These are phyloP conservation scores for Eimeria acervulina DNA, from an alignment of 169 alveolate genomes.

Conservation along the genomic window DNA sequence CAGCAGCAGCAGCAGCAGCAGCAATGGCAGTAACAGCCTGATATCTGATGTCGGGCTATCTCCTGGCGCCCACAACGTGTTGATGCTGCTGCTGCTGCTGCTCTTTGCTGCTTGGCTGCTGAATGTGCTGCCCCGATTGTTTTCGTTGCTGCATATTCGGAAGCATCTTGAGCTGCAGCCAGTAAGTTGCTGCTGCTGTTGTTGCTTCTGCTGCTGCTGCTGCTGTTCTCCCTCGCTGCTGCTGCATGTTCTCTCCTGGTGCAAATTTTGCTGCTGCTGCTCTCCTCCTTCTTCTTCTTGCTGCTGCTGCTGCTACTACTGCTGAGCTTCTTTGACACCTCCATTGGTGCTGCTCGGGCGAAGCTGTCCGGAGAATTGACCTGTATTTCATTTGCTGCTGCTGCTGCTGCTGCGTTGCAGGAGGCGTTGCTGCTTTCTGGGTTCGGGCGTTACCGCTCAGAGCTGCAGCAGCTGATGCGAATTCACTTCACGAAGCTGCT, in stretches of 20 bases:
- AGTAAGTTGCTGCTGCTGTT: background rate
- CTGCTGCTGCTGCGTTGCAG: background rate
- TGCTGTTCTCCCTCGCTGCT: background rate
- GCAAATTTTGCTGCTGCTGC: background rate
- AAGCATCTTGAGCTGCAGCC: background rate
- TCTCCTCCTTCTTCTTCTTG: too few species aligned
- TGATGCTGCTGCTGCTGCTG: constrained; percentile 28
- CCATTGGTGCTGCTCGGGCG: too few species aligned
- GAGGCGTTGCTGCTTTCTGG: background rate
- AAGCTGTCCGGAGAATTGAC: background rate
- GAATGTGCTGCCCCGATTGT: background rate
- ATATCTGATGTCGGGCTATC: background rate
- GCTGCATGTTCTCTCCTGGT: background rate
- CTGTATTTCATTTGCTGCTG: too few species aligned
- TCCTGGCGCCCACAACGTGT: background rate
- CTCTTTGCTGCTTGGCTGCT: constrained; percentile 13
- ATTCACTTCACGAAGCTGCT: constrained; percentile 2
- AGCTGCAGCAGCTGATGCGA: constrained; percentile 22
- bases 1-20: constrained; percentile 19
- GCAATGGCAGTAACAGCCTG: background rate
- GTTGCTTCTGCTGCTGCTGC: background rate
- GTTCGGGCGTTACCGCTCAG: background rate
- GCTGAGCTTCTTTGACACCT: too few species aligned
- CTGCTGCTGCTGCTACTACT: background rate
- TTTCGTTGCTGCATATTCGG: background rate